Percentiles rank a stretch among this genome's conserved stretches.
Evolutionary conservation across 2,329 filamentous ascomycete species (phyloP).

Genomic region (Fusarium chuoi): DNA sequence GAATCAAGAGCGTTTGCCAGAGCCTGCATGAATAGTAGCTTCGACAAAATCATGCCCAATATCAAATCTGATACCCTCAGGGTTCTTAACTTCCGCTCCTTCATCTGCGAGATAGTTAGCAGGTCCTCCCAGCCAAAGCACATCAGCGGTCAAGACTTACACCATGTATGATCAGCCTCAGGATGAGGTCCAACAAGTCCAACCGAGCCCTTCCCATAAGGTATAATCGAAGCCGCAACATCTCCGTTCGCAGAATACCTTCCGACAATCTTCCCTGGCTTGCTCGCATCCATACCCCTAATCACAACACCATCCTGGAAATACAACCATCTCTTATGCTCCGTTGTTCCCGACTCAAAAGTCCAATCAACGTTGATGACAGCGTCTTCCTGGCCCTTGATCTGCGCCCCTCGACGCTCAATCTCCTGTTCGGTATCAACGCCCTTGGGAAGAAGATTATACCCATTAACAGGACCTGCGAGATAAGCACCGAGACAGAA

Average conservation of each 20-base stretch:
- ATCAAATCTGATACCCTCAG: neutral
- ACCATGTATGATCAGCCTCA: constrained; percentile 10
- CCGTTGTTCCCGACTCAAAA: neutral
- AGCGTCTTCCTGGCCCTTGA: neutral
- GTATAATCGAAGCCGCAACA: constrained; percentile 3
- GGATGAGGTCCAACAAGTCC: constrained; percentile 12
- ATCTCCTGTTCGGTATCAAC: constrained; percentile 3
- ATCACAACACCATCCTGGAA: constrained; percentile 17
- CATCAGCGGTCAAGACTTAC: neutral
- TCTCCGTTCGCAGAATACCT: neutral
- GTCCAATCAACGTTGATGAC: constrained; percentile 13
- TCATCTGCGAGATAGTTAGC: neutral
- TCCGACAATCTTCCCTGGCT: neutral
- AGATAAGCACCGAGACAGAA: constrained; percentile 12
- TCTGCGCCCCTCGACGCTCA: neutral
- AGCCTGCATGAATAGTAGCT: neutral
- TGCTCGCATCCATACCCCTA: neutral
- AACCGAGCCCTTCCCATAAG: constrained; percentile 13
- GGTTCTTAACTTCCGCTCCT: neutral
- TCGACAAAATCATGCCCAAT: constrained; percentile 8
- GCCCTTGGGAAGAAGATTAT: neutral
- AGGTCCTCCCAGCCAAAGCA: neutral
- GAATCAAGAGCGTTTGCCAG: neutral
- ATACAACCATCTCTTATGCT: constrained; percentile 5
- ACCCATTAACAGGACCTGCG: neutral